Evolutionary conservation across 1,284 basidiomycete species (phyloP), one percentile per base, ranked within the genome.

Genomic region (Singerocomus inundabilis): DNA sequence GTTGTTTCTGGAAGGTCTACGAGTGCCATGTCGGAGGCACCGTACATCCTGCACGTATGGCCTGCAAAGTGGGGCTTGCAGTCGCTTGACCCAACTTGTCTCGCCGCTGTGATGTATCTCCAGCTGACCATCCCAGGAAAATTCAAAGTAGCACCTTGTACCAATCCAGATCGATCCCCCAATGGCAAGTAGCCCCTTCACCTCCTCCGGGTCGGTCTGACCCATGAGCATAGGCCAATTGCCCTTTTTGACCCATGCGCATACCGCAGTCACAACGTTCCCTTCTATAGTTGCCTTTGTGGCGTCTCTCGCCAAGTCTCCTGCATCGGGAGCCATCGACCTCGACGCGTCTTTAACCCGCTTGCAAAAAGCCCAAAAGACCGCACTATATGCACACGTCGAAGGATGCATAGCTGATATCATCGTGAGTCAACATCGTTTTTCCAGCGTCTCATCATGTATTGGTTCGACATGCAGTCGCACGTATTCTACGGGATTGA

Each of bases 121-220:
- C 87, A 90, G 61, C 67, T 84, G 21, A 67, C 78, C 15, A 74
- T 85, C 37, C 84, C 87, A 2, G 82, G 80, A 11, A 71, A 77
- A 55, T 91, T 85, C 66, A 66, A 67, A 15, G 67, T 91, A 29
- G 70, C 73, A 34, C 78, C 84, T 65, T 84, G 79, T 57, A 75
- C 76, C 13, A 81, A 87, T 62, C 82, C 86, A 7, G 86, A 89
- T 68, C 54, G 76, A n/a, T 88, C 88, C 51, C 85, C 87, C n/a
- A 82, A 75, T 59, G 88, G 88, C 85, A 66, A 67, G 80, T 24
- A 26, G 13, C 32, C 13, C 12, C 9, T 30, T 29, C 32, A 28
- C 18, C 10, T 34, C 21, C 36, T 41, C 29, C 32, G 26, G 28
- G 37, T 24, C 34, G 30, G 24, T 13, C 12, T 62, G 38, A 64